phyloP scores from a whole-genome alignment of 176 grass and related monocot species.

The Zoysia japonica region DNA sequence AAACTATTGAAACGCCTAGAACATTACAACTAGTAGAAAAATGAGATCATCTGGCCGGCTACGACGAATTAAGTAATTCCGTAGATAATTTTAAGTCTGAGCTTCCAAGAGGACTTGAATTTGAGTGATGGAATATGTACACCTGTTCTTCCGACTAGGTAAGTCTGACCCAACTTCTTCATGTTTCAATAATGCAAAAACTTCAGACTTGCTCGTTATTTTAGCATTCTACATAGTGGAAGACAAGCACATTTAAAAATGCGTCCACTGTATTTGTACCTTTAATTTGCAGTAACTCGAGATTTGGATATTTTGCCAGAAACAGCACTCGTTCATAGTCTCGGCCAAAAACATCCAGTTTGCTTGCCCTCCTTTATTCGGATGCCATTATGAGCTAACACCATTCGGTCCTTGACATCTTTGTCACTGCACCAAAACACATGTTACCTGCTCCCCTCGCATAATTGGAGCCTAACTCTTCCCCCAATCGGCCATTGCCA shows the following conservation, averaged over 20 bases:
- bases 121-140: neutral
- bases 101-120: neutral
- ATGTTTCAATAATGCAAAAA: neutral
- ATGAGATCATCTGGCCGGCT: neutral
- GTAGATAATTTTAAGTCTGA: neutral
- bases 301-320: neutral
- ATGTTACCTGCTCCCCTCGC: no score
- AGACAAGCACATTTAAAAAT: neutral
- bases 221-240: neutral
- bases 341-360: neutral
- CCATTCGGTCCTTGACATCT: neutral
- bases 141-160: neutral
- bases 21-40: neutral
- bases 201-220: no score
- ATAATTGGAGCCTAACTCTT: neutral
- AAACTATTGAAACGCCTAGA: neutral
- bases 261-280: neutral
- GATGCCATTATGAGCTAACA: neutral
- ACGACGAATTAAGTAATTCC: neutral
- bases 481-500: neutral
- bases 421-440: no score
- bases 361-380: neutral
- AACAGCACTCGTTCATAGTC: neutral
- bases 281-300: neutral
- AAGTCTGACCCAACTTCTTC: neutral